These are phyloP conservation scores for Mycena pura DNA, from an alignment of 768 basidiomycete genomes.

Conservation along the genomic window DNA sequence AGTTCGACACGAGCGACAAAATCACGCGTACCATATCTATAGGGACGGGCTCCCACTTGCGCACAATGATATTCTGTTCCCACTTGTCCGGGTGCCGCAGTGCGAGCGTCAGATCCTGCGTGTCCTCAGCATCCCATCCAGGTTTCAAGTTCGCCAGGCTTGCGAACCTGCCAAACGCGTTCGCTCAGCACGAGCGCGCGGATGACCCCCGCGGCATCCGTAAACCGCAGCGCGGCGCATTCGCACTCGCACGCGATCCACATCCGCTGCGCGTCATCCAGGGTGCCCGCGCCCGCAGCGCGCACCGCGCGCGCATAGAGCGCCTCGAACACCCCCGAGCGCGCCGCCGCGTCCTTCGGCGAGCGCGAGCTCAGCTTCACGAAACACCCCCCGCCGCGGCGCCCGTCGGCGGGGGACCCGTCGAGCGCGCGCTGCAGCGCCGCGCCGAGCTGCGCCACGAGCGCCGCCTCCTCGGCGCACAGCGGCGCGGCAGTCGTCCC, in stretches of 20 bases:
- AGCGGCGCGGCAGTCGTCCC: neutral
- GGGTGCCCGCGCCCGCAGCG: neutral
- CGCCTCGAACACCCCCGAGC: conserved; percentile 24
- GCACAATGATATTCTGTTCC: conserved; percentile 22
- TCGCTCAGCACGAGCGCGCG: conserved; percentile 25
- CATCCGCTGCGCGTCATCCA: conserved; percentile 13
- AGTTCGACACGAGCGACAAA: neutral
- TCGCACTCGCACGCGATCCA: conserved; percentile 21
- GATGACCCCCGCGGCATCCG: conserved; percentile 16
- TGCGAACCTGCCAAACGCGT: conserved; percentile 29
- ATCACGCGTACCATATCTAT: conserved; percentile 19
- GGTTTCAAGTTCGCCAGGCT: no score
- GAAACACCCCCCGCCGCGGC: conserved; percentile 11
- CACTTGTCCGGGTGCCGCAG: conserved; percentile 19
- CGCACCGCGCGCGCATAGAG: conserved; percentile 11
- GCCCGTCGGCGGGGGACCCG: neutral
- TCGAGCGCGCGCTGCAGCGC: conserved; percentile 16
- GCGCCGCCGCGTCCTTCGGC: conserved; percentile 28
- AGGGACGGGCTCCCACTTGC: conserved; percentile 23
- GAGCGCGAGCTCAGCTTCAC: conserved; percentile 29
- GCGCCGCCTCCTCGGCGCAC: neutral
- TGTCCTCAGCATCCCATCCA: no score
- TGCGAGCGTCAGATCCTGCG: conserved; percentile 27
- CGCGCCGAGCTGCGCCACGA: conserved; percentile 4
- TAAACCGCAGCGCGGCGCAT: conserved; percentile 21